Conservation (phyloP, 2,329 filamentous ascomycete genomes). For the Trichoderma breve region DNA sequence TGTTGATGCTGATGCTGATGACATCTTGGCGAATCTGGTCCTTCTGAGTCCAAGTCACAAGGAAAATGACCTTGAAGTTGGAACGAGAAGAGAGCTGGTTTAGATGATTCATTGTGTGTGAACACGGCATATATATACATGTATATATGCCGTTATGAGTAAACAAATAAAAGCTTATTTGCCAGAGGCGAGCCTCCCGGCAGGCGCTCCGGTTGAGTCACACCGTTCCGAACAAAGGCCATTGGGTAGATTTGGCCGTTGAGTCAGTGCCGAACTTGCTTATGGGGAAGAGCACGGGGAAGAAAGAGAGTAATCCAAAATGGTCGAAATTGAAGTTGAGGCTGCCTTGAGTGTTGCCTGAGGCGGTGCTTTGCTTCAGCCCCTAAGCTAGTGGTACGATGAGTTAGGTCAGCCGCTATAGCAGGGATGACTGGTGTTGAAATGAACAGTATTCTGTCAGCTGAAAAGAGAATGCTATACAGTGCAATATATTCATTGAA, state of each 20-base stretch:
- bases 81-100: background rate
- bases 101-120: background rate
- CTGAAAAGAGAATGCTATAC: background rate
- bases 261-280: background rate
- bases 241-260: background rate
- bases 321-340: background rate
- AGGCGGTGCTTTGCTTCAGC: slow-evolving; percentile 11
- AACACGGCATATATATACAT: background rate
- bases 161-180: background rate
- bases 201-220: background rate
- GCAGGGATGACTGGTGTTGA: background rate
- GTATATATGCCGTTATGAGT: background rate
- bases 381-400: background rate
- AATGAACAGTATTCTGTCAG: background rate
- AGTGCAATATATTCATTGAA: background rate
- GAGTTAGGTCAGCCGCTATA: background rate
- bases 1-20: slow-evolving; percentile 15
- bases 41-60: background rate
- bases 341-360: background rate
- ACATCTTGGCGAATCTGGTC: slow-evolving; percentile 21
- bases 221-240: slow-evolving; percentile 8
- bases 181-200: background rate
- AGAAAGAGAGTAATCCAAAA: background rate
- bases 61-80: background rate
- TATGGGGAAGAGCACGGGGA: background rate